Conservation (phyloP, 768 basidiomycete genomes). For the Psilocybe tampanensis region DNA sequence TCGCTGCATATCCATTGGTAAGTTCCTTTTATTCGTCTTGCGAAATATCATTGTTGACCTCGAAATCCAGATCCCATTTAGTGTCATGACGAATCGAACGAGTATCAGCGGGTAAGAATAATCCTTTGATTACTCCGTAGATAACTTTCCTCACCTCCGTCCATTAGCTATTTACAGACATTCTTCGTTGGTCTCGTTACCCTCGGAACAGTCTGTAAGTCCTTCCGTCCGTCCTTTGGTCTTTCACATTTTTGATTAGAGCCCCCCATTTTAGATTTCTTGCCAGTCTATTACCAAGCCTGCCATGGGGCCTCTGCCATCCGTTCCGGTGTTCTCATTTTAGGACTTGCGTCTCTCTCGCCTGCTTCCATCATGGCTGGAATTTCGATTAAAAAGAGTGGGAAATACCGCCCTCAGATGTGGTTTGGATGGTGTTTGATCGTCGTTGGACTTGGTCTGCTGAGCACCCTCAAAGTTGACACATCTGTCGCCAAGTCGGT, state of each 20-base stretch:
- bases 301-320: conserved; percentile 38
- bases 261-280: conserved; percentile 25
- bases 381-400: not conserved
- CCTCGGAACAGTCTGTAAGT: conserved; percentile 8
- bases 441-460: conserved; percentile 38
- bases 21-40: not conserved
- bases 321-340: conserved; percentile 36
- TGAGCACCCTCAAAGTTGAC: conserved; percentile 20
- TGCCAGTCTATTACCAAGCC: conserved; percentile 51
- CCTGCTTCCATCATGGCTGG: conserved; percentile 37
- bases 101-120: conserved; percentile 35
- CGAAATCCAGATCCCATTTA: conserved; percentile 17
- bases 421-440: conserved; percentile 37
- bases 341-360: conserved; percentile 37
- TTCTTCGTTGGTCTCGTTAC: conserved; percentile 27
- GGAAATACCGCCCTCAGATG: conserved; percentile 19
- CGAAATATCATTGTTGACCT: not conserved
- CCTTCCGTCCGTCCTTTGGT: not conserved
- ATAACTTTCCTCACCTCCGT: not conserved
- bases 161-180: conserved; percentile 32
- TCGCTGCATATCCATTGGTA: conserved; percentile 27
- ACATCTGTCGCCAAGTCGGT: conserved; percentile 9
- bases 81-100: conserved; percentile 34
- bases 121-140: not conserved
- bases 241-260: not conserved